These are phyloP conservation scores for Aspergillus mulundensis DNA, from an alignment of 495 filamentous ascomycete genomes.

Conservation along the genomic window DNA sequence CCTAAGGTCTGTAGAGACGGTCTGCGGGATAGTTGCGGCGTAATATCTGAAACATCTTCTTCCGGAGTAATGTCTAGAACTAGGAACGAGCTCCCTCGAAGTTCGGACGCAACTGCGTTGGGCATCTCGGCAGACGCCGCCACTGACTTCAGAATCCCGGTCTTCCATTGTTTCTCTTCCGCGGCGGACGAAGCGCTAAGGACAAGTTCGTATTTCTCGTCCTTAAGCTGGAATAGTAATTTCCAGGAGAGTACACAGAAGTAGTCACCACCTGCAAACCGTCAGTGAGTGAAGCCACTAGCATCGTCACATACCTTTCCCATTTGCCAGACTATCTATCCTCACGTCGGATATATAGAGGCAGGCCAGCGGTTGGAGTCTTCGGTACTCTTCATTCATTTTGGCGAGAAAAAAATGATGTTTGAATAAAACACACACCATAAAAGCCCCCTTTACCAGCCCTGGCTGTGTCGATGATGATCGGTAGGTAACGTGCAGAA, in stretches of 20 bases:
- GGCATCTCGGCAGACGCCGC: conserved; percentile 22
- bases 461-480: conserved; percentile 47
- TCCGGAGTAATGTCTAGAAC: conserved; percentile 68
- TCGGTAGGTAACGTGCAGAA: conserved; percentile 81
- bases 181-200: conserved; percentile 80
- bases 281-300: neutral
- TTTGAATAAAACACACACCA: conserved; percentile 82
- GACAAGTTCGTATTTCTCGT: conserved; percentile 77
- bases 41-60: conserved; percentile 66
- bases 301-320: conserved; percentile 56
- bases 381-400: conserved; percentile 51
- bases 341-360: conserved; percentile 66
- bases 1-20: conserved; percentile 77
- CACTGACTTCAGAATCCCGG: conserved; percentile 34
- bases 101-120: conserved; percentile 24
- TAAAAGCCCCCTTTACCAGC: conserved; percentile 67
- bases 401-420: conserved; percentile 76
- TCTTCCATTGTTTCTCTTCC: conserved; percentile 76
- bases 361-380: conserved; percentile 71
- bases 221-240: conserved; percentile 73
- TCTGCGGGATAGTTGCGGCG: conserved; percentile 66
- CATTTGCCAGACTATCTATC: conserved; percentile 75
- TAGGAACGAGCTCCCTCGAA: conserved; percentile 47
- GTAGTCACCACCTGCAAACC: conserved; percentile 68
- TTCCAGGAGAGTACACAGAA: conserved; percentile 90